These are phyloP conservation scores for Amanita pseudoporphyria DNA, from an alignment of 768 basidiomycete genomes.

Conservation along the genomic window DNA sequence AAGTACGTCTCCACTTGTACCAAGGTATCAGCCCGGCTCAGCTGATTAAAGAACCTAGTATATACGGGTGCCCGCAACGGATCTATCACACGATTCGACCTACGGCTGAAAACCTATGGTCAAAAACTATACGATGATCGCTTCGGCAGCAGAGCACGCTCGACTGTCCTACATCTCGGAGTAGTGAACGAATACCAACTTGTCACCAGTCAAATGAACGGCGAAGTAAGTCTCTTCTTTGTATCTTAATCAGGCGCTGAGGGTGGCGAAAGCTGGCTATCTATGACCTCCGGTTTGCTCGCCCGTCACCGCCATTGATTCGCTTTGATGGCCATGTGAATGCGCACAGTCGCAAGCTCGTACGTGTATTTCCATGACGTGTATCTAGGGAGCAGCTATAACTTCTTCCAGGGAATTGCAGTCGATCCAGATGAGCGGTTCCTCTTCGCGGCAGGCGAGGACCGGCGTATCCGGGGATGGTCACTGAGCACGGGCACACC, in stretches of 20 bases:
- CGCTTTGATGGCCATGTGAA: constrained; percentile 51
- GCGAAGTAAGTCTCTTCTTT: constrained; percentile 33
- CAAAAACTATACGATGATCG: constrained; percentile 30
- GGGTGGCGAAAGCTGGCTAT: constrained; percentile 36
- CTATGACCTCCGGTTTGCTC: constrained; percentile 53
- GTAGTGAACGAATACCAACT: constrained; percentile 41
- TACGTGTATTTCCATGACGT: constrained; percentile 34
- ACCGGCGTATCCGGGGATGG: constrained; percentile 58
- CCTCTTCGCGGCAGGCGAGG: constrained; percentile 63
- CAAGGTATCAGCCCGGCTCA: not conserved
- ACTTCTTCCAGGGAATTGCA: constrained; percentile 45
- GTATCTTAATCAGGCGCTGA: not conserved
- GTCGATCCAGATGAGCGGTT: constrained; percentile 47
- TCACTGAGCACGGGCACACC: constrained; percentile 43
- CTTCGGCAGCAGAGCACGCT: constrained; percentile 22
- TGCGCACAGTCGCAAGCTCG: constrained; percentile 38
- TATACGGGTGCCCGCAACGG: constrained; percentile 58
- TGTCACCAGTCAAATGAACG: constrained; percentile 48
- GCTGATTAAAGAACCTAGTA: constrained; percentile 30
- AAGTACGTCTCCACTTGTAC: constrained; percentile 24
- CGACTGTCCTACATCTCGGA: constrained; percentile 46
- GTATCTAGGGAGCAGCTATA: constrained; percentile 56
- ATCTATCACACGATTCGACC: constrained; percentile 46
- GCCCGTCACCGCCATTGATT: constrained; percentile 30
- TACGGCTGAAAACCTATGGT: constrained; percentile 28